Base-by-base conservation (phyloP, 805 yeast species). In the Cyberlindnera galapagoensis region DNA sequence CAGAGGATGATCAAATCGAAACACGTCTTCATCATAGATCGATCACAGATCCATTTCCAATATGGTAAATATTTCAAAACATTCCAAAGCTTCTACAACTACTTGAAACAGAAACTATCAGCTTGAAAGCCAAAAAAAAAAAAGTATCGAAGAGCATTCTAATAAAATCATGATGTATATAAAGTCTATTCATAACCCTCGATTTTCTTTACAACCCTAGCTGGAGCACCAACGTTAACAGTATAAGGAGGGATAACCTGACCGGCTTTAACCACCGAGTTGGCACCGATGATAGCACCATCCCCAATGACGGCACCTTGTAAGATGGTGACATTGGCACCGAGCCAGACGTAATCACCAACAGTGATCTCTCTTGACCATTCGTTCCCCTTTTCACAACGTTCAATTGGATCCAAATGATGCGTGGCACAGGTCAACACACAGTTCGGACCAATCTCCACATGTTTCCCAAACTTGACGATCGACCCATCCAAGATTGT, bases 251-350 rank as follows among this genome's bases (percentile, higher is more conserved):
- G 79, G 18, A 80, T 68, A 37, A 67, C 72, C 34, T 60, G 71
- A 19, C 37, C 44, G 28, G 44, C 35, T 13, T 69, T 65, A 15
- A 81, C 85, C 3, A 78, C 76, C 7, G 79, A 59, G 4, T 84
- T 85, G 4, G 87, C 84, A 3, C 79, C 88, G 26, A 80, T 62
- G 2, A 75, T 74, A 4, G 67, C 65, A 8, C 71, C 69, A 30
- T 73, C 71, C 10, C 87, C 88, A 27, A 80, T 64, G 1, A 68
- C 71, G 9, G 76, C 78, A 7, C 87, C 88, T 3, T 83, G 81
- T 31, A 79, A 53, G 7, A 81, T 64, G 1, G 60, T 58, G 11
- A 59, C 73, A 24, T 64, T 62, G 1, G 76, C 63, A 11, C 83
- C 84, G 24, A 80, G 58, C 90, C 88, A 80, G 7, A 76, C 82